These are phyloP conservation scores for Pseudocercospora fijiensis DNA, from an alignment of 2,329 filamentous ascomycete species.

Conservation along the genomic window DNA sequence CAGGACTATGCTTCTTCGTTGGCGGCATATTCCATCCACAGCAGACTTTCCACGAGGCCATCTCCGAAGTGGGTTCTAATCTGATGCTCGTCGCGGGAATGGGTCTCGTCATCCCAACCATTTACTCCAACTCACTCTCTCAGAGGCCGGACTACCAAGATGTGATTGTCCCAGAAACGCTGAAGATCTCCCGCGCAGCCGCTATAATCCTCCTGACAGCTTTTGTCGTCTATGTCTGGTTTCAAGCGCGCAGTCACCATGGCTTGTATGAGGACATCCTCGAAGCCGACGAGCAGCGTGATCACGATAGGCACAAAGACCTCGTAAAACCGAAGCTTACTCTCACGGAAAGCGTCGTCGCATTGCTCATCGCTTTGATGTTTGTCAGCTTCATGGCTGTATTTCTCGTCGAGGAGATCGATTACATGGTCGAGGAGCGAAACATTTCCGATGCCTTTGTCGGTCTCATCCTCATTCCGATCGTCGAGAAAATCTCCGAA, in stretches of 20 bases:
- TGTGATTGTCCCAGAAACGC: constrained; percentile 53
- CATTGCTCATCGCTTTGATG: constrained; percentile 62
- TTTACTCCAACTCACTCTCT: constrained; percentile 51
- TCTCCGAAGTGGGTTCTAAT: constrained; percentile 77
- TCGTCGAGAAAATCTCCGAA: constrained; percentile 83
- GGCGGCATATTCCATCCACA: constrained; percentile 69
- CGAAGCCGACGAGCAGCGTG: constrained; percentile 66
- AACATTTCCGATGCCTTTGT: constrained; percentile 59
- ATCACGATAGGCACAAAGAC: constrained; percentile 64
- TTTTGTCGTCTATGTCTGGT: constrained; percentile 63
- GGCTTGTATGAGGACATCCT: constrained; percentile 75
- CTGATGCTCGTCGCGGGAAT: constrained; percentile 71
- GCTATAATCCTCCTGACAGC: constrained; percentile 69
- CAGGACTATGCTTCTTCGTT: constrained; percentile 68
- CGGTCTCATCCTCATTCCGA: constrained; percentile 72
- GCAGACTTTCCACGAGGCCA: constrained; percentile 69
- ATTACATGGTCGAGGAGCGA: constrained; percentile 54
- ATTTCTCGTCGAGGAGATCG: constrained; percentile 73
- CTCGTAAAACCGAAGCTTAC: constrained; percentile 67
- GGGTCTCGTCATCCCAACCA: constrained; percentile 50
- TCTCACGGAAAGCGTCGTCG: constrained; percentile 67
- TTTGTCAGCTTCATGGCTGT: constrained; percentile 74
- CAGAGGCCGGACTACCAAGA: constrained; percentile 31
- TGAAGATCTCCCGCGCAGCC: constrained; percentile 68
- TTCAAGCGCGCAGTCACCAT: constrained; percentile 74